Evolutionary conservation across 331 rosid genomes (phyloP).

Genomic region (Quercus phellos): DNA sequence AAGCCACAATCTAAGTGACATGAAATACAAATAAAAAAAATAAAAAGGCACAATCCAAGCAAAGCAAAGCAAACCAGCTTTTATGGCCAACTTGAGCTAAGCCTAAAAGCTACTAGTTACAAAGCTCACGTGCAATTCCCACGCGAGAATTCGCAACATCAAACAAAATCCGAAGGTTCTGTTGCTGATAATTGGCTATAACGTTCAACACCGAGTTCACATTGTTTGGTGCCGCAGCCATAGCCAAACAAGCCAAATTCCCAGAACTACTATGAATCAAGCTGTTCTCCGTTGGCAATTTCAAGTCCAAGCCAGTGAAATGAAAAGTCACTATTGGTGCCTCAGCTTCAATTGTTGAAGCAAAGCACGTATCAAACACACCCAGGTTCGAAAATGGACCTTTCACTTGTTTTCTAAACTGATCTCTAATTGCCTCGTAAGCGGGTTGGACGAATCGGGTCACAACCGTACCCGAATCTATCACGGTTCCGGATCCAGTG

Average conservation of each 20-base stretch:
- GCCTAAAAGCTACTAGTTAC: constrained; percentile 39
- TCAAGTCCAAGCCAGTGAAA: constrained; percentile 57
- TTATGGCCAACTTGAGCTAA: no score
- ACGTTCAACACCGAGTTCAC: constrained; percentile 87
- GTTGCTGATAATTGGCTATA: constrained; percentile 87
- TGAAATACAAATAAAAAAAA: no score
- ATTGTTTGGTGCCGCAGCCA: constrained; percentile 77
- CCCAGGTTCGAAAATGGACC: constrained; percentile 67
- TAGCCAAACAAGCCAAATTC: constrained; percentile 72
- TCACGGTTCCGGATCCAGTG: constrained; percentile 78
- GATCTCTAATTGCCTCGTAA: constrained; percentile 65
- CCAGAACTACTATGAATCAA: constrained; percentile 88
- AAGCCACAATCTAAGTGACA: not conserved
- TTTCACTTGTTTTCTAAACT: constrained; percentile 64
- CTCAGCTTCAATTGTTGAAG: constrained; percentile 34
- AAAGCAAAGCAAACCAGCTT: not conserved
- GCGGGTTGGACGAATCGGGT: constrained; percentile 68
- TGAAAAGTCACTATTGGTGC: constrained; percentile 56
- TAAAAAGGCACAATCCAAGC: not conserved
- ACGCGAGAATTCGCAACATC: constrained; percentile 63
- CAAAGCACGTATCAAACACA: constrained; percentile 79
- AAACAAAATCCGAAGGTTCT: constrained; percentile 79
- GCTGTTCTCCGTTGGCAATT: constrained; percentile 65
- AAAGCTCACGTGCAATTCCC: constrained; percentile 86
- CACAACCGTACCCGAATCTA: constrained; percentile 83